These are phyloP conservation scores for Puccinia coronata DNA, from an alignment of 1,284 basidiomycete genomes.

Conservation along the genomic window DNA sequence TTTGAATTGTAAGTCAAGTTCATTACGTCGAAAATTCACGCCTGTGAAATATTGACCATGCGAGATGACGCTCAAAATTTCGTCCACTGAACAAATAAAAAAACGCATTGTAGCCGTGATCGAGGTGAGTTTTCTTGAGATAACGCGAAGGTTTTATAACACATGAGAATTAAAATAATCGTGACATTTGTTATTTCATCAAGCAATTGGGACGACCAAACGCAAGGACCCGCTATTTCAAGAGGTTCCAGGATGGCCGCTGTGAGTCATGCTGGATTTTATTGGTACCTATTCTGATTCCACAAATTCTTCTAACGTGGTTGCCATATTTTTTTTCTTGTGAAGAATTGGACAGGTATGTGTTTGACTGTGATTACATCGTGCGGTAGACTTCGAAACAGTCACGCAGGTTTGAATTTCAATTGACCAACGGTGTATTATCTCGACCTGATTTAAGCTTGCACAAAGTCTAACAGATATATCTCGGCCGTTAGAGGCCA, in stretches of 20 bases:
- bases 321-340: background rate
- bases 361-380: background rate
- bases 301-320: background rate
- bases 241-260: slow-evolving; percentile 12
- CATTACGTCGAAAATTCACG: background rate
- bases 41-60: background rate
- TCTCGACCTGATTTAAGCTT: background rate
- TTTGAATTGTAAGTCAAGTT: slow-evolving; percentile 15
- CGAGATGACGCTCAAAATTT: too few relatives aligned
- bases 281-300: too few relatives aligned
- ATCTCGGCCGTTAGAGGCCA: background rate
- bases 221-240: background rate
- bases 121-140: slow-evolving; percentile 7
- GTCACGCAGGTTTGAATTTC: too few relatives aligned
- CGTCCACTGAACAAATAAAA: too few relatives aligned
- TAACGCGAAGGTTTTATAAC: background rate
- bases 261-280: background rate
- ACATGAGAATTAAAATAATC: too few relatives aligned
- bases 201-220: slow-evolving; percentile 22
- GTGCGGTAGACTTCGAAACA: background rate
- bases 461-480: background rate
- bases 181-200: background rate
- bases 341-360: slow-evolving; percentile 20
- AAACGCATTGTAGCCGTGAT: too few relatives aligned
- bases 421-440: background rate